Base-by-base conservation (phyloP, 768 basidiomycete genomes). In the Leccinum variicolor region DNA sequence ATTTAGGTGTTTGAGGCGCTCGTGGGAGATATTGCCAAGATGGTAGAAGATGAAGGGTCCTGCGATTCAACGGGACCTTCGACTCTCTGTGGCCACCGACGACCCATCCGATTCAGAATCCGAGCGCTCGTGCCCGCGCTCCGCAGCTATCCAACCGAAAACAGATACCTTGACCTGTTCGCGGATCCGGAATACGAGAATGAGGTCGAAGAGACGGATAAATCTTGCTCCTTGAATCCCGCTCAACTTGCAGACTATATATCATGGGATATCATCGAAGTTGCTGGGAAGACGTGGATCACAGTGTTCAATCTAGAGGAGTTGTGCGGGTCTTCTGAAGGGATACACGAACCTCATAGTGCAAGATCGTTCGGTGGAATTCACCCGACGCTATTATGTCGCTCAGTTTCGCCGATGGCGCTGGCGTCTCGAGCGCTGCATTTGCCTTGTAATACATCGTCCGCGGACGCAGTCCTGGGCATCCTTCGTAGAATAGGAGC, bases 1-100 rank as follows among this genome's bases (percentile, higher is more conserved):
- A 92, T 92, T 68, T 92, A 90, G 90, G 65, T 91, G 6, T 87
- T 92, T 55, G 89, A 91, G 68, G 80, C 84, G 0, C 77, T 92
- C 63, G 74, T 90, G 0, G 83, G 84, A 28, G 90, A 92, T 64
- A 82, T 92, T 50, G 76, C 82, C 1, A 89, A 89, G 52, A 68
- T 92, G 17, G 85, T 86, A 57, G 86, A 87, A 52, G 84, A 85
- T 56, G 84, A 86, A 29, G 81, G 81, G 15, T 29, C 28, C 28
- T 29, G 7, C 28, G 28, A 29, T 29, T 29, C 28, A 29, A 29
- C 28, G 28, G 28, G 28, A 10, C 28, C 28, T 29, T 29, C 28
- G 9, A 29, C 28, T 29, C 28, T 29, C 28, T 29, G 28, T 29
- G 28, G 28, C 28, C 28, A 29, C 28, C 28, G 28, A 29, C 28